Base-by-base conservation (phyloP, 371 early-diverging fungal species). In the Circinella minor region DNA sequence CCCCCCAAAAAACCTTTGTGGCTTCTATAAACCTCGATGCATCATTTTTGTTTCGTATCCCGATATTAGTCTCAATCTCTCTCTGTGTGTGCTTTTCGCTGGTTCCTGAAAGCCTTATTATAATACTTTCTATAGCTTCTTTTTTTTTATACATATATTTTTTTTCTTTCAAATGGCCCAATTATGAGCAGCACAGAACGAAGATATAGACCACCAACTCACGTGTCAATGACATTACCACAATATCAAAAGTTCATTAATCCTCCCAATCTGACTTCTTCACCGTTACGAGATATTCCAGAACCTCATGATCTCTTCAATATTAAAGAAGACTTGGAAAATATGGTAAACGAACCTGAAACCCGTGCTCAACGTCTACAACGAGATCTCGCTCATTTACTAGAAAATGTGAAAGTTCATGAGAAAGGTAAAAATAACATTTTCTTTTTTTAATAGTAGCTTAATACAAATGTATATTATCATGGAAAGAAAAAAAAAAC, bases 301-400 rank as follows among this genome's bases (percentile, higher is more conserved):
- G 74, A 76, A 51, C 70, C 71, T 18, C 61, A 65, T 17, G 76
- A 81, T 69, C 70, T 81, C 1, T 65, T 74, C n/a, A 61, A 60
- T 14, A 76, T 81, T 17, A 77, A 77, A 63, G 69, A 69, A 37
- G 78, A 81, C 69, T 63, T 81, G 39, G 82, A 81, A 55, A 61
- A 64, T 10, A 63, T 79, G 49, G 49, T 77, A 8, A 62, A 72
- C 11, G 62, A 63, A 37, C 55, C 82, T 10, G 75, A 77, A 60
- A 69, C 46, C 3, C 72, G 82, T 47, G 61, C 63, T 1, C 65
- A 68, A 46, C 64, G 67, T 36, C 61, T 80, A 15, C 73, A 74
- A 68, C 63, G 62, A 62, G 80, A 75, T 36, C 64, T 73, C n/a
- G 38, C 37, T 34, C 66, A 71, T 37, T 61, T 72, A n/a, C 36